Evolutionary conservation across 495 filamentous ascomycete species (phyloP).

Genomic region (Penicillium simplicissimum): DNA sequence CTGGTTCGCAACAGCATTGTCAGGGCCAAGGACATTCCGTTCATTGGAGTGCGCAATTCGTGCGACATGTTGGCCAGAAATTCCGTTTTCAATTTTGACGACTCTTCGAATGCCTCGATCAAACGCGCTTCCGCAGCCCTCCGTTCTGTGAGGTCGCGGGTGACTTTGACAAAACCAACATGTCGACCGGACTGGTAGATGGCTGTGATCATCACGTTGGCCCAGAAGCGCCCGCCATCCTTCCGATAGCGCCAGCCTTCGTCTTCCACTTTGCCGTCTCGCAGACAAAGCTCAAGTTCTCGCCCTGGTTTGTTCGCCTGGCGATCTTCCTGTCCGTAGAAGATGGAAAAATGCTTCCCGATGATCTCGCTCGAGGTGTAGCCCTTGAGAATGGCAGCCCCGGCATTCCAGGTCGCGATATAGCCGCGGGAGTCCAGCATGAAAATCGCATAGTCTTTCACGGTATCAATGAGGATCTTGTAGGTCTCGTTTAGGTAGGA

Average conservation of each 20-base stretch:
- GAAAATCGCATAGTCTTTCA: slow-evolving; percentile 70
- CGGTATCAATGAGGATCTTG: slow-evolving; percentile 61
- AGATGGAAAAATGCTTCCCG: slow-evolving; percentile 62
- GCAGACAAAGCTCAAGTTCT: slow-evolving; percentile 58
- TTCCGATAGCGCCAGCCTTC: slow-evolving; percentile 67
- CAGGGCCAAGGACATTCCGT: slow-evolving; percentile 74
- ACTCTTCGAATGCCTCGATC: slow-evolving; percentile 64
- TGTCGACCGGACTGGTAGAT: slow-evolving; percentile 58
- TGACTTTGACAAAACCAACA: slow-evolving; percentile 66
- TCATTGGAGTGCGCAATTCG: slow-evolving; percentile 81
- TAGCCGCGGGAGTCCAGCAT: slow-evolving; percentile 60
- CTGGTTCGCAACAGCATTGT: slow-evolving; percentile 68
- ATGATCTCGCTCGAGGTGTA: slow-evolving; percentile 59
- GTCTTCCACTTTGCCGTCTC: slow-evolving; percentile 62
- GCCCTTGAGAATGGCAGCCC: slow-evolving; percentile 60
- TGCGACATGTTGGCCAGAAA: slow-evolving; percentile 85
- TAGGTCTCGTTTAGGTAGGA: slow-evolving; percentile 58
- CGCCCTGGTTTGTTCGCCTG: slow-evolving; percentile 52
- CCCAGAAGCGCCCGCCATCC: slow-evolving; percentile 65
- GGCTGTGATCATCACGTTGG: slow-evolving; percentile 65
- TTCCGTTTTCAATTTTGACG: slow-evolving; percentile 62
- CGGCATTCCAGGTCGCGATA: slow-evolving; percentile 63
- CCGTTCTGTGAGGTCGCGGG: slow-evolving; percentile 63
- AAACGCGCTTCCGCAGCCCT: slow-evolving; percentile 58
- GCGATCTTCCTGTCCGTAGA: slow-evolving; percentile 60